Evolutionary conservation across 805 yeast genomes (phyloP).

Genomic region (Yarrowia sp.): DNA sequence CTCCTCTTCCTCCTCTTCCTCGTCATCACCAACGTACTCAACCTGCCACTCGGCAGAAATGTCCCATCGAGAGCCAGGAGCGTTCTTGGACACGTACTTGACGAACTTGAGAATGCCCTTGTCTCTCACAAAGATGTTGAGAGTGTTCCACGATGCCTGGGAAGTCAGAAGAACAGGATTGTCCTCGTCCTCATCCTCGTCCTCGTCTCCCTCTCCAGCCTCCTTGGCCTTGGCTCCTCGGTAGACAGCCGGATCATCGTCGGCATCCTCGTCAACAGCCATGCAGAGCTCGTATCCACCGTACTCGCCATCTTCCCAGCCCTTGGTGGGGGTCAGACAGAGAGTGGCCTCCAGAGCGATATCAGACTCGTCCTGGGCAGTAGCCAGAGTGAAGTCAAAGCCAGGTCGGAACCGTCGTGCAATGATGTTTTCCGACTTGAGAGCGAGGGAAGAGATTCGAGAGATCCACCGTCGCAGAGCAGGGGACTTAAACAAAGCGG

Average conservation of each 20-base stretch:
- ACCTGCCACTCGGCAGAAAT: constrained; percentile 77
- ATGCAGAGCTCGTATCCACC: constrained; percentile 96
- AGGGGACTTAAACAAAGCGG: constrained; percentile 56
- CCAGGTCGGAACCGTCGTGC: constrained; percentile 94
- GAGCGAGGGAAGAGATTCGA: constrained; percentile 55
- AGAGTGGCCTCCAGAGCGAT: constrained; percentile 75
- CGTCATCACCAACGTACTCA: constrained; percentile 47
- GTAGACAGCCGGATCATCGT: constrained; percentile 81
- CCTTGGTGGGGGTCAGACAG: constrained; percentile 73
- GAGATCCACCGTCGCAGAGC: constrained; percentile 70
- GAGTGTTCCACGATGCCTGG: constrained; percentile 80
- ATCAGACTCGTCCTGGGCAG: constrained; percentile 42
- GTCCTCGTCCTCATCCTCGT: constrained; percentile 55
- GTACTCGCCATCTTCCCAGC: constrained; percentile 82
- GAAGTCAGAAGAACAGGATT: constrained; percentile 74
- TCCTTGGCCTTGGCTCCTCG: constrained; percentile 44
- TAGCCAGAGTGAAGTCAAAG: constrained; percentile 86
- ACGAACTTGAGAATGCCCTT: constrained; percentile 84
- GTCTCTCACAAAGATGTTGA: constrained; percentile 77
- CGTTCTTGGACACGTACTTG: constrained; percentile 84
- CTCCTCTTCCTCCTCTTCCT: constrained; percentile 37
- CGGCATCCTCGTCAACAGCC: constrained; percentile 51
- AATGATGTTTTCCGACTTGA: constrained; percentile 63
- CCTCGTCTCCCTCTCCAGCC: constrained; percentile 48
- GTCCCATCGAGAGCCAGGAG: constrained; percentile 94